Conservation (phyloP, 2,329 filamentous ascomycete species). For the Fusarium pseudonygamai region DNA sequence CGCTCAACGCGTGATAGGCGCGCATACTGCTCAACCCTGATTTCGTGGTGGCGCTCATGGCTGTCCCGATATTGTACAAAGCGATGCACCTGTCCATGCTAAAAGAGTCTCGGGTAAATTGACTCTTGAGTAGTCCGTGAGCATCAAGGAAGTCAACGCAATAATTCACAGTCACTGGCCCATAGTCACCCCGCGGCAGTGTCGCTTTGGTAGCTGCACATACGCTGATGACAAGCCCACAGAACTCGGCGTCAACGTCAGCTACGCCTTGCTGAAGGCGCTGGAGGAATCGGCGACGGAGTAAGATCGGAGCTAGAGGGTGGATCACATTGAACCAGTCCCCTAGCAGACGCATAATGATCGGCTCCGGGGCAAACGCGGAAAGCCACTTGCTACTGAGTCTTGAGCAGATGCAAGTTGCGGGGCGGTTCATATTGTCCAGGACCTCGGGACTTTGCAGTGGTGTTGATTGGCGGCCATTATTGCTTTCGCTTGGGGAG, state of each 20-base stretch:
- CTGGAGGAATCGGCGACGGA: slow-evolving; percentile 45
- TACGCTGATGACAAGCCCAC: slow-evolving; percentile 48
- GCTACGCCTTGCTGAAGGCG: slow-evolving; percentile 42
- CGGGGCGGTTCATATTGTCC: not conserved
- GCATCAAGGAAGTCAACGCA: slow-evolving; percentile 45
- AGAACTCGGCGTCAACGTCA: slow-evolving; percentile 43
- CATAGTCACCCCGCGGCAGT: slow-evolving; percentile 42
- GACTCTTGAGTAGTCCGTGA: slow-evolving; percentile 37
- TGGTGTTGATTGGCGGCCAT: slow-evolving; percentile 1
- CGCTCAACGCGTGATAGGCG: slow-evolving; percentile 37
- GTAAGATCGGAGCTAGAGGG: slow-evolving; percentile 47
- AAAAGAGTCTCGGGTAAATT: slow-evolving; percentile 31
- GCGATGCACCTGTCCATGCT: slow-evolving; percentile 49
- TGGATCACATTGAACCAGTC: slow-evolving; percentile 52
- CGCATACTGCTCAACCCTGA: slow-evolving; percentile 27
- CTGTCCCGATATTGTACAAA: slow-evolving; percentile 48
- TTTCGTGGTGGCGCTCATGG: slow-evolving; percentile 27
- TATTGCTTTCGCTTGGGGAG: not conserved
- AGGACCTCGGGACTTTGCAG: slow-evolving; percentile 8
- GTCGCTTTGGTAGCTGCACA: slow-evolving; percentile 48
- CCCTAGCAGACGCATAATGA: slow-evolving; percentile 36
- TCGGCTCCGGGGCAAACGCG: slow-evolving; percentile 23
- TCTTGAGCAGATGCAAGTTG: not conserved
- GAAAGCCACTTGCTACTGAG: slow-evolving; percentile 24
- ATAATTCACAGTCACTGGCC: slow-evolving; percentile 40